Conservation (phyloP, 768 basidiomycete species). For the Trichaptum fuscoviolaceum region DNA sequence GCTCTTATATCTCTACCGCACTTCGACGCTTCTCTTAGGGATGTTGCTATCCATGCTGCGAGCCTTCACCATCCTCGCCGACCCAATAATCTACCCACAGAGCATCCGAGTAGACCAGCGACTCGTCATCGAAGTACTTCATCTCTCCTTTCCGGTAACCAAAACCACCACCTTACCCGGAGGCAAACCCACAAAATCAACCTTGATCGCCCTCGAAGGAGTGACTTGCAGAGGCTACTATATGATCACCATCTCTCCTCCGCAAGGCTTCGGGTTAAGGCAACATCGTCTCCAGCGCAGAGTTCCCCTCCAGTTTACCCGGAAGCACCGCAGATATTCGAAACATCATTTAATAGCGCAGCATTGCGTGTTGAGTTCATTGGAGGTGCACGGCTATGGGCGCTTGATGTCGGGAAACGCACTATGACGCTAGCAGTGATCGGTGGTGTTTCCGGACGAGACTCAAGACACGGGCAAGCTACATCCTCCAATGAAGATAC, state of each 20-base stretch:
- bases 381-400: not conserved
- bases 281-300: not conserved
- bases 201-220: too few relatives aligned
- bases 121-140: not conserved
- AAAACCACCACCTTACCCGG: too few relatives aligned
- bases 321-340: not conserved
- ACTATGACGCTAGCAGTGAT: not conserved
- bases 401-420: not conserved
- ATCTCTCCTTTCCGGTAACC: too few relatives aligned
- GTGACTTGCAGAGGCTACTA: too few relatives aligned
- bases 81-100: not conserved
- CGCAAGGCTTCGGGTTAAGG: too few relatives aligned
- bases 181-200: too few relatives aligned
- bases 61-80: not conserved
- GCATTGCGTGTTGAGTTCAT: not conserved
- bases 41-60: not conserved
- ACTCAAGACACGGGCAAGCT: not conserved
- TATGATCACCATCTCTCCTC: too few relatives aligned
- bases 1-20: not conserved
- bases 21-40: not conserved
- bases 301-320: not conserved
- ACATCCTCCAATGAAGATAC: not conserved
- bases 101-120: not conserved
- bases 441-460: not conserved
- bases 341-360: not conserved